Percentiles rank a stretch among this genome's conserved stretches.
phyloP scores from a whole-genome alignment of 1,139 yeast species.

The Debaryomyces nepalensis region DNA sequence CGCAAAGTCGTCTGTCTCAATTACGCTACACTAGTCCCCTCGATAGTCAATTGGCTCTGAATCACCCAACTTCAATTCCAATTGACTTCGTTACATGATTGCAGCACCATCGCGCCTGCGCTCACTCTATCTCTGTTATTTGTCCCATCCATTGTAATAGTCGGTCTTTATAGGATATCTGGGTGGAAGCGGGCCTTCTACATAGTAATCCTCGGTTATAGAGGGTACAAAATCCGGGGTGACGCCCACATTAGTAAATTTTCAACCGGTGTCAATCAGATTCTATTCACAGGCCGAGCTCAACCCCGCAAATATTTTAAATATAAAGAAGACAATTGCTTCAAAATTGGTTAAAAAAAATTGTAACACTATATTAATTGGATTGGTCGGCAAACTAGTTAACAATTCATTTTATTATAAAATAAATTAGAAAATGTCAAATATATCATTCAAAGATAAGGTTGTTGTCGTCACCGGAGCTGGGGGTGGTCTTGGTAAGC shows the following conservation, averaged over 20 bases:
- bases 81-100: no score
- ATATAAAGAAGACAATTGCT: conserved; percentile 9
- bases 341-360: not conserved
- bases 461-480: conserved; percentile 96
- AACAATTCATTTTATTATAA: conserved; percentile 8
- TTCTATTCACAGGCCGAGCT: conserved; percentile 12
- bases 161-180: no score
- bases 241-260: not conserved
- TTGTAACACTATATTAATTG: conserved; percentile 1
- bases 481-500: conserved; percentile 94
- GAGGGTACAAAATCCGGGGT: conserved; percentile 5
- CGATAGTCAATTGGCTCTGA: no score
- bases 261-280: not conserved
- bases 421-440: conserved; percentile 29
- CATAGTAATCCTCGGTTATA: conserved; percentile 7
- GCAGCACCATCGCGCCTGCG: no score
- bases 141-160: no score
- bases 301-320: conserved; percentile 13
- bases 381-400: not conserved
- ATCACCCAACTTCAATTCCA: no score
- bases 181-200: no score
- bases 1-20: no score
- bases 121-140: no score
- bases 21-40: no score
- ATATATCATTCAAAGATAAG: conserved; percentile 66